These are phyloP conservation scores for Phyllostachys edulis DNA, from an alignment of 176 grass and related monocot genomes.

Conservation along the genomic window DNA sequence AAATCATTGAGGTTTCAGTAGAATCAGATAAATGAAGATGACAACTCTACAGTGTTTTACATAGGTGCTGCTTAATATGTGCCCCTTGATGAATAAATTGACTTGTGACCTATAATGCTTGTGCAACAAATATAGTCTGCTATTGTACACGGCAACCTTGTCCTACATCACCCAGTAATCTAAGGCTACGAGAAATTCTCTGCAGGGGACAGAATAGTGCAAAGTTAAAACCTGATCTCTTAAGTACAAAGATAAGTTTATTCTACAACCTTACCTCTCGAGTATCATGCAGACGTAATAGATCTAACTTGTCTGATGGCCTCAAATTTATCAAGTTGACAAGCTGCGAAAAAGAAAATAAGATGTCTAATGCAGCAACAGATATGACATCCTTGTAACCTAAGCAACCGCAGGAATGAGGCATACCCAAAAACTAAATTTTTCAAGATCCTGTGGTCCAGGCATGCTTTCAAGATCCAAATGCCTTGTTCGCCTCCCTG, in stretches of 20 bases:
- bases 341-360: conserved; percentile 52
- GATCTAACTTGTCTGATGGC: conserved; percentile 73
- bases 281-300: conserved; percentile 67
- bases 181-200: conserved; percentile 72
- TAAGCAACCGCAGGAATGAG: not conserved
- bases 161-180: conserved; percentile 59
- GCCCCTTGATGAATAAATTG: conserved; percentile 50
- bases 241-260: conserved; percentile 7
- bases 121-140: conserved; percentile 35
- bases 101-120: conserved; percentile 27
- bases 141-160: conserved; percentile 86
- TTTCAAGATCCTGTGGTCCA: conserved; percentile 75
- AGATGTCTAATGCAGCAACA: not conserved
- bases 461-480: conserved; percentile 80
- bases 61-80: conserved; percentile 29
- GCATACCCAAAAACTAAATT: conserved; percentile 94
- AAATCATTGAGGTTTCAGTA: conserved; percentile 37
- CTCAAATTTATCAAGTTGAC: conserved; percentile 82
- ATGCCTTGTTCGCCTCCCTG: conserved; percentile 67
- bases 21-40: conserved; percentile 29
- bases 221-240: conserved; percentile 36
- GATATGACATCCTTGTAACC: not conserved
- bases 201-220: conserved; percentile 27
- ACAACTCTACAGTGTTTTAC: conserved; percentile 27
- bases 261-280: conserved; percentile 49